Evolutionary conservation across 208 protist genomes (phyloP).

Genomic region (Leishmania braziliensis): DNA sequence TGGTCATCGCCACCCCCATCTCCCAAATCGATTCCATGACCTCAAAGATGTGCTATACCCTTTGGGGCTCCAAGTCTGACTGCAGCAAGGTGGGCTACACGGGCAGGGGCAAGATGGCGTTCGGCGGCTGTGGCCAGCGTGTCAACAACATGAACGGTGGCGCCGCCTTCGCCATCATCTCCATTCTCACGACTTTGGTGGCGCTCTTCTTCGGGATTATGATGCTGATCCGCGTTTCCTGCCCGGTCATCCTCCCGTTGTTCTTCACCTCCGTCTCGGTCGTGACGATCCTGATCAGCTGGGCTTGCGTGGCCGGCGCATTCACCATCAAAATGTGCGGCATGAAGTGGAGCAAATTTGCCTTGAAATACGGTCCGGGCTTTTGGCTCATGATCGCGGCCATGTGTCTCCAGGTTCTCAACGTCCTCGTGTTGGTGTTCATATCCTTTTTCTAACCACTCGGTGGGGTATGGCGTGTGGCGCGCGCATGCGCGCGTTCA

Average conservation of each 20-base stretch:
- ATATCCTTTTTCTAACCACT: not conserved
- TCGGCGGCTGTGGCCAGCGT: constrained; percentile 16
- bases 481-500: too few relatives aligned
- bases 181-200: constrained; percentile 35
- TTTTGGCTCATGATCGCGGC: constrained; percentile 35
- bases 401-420: constrained; percentile 26
- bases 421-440: constrained; percentile 13
- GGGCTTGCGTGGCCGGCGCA: constrained; percentile 23
- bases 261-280: constrained; percentile 24
- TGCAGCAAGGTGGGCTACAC: constrained; percentile 2
- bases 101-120: constrained; percentile 12
- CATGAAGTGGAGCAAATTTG: not conserved
- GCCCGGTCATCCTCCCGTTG: constrained; percentile 24
- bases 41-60: constrained; percentile 9
- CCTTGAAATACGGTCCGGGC: constrained; percentile 21
- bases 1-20: constrained; percentile 23
- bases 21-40: constrained; percentile 6
- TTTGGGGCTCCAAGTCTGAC: not conserved
- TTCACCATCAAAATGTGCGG: constrained; percentile 15
- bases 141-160: constrained; percentile 36
- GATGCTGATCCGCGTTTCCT: constrained; percentile 26
- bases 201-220: constrained; percentile 29
- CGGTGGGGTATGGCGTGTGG: not conserved
- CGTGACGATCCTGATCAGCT: constrained; percentile 20
- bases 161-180: constrained; percentile 42